These are phyloP conservation scores for Gracilaria gracilis DNA, from an alignment of 23 red algal genomes.

Conservation along the genomic window DNA sequence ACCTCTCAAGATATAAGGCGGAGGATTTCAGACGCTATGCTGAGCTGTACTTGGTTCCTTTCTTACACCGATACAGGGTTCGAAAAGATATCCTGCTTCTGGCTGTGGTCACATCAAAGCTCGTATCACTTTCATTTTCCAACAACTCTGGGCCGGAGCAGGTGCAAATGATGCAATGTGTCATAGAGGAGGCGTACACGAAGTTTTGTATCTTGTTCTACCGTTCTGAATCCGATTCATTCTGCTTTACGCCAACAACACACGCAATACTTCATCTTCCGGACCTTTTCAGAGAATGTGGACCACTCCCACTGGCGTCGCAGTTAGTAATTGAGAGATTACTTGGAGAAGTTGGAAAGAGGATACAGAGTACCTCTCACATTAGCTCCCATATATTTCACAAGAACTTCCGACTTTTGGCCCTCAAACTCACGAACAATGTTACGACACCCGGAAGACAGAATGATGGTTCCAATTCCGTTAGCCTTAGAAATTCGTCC, in stretches of 20 bases:
- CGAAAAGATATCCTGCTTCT: not conserved
- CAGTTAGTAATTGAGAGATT: constrained; percentile 7
- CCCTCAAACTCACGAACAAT: not conserved
- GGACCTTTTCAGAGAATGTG: constrained; percentile 16
- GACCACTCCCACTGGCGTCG: not conserved
- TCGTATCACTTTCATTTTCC: not conserved
- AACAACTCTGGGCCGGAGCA: not conserved
- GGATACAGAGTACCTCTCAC: not conserved
- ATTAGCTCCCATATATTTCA: constrained; percentile 1
- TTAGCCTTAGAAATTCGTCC: not conserved
- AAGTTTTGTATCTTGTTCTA: not conserved
- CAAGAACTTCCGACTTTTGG: not conserved
- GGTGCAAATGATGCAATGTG: not conserved
- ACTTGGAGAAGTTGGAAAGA: constrained; percentile 6
- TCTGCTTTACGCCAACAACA: constrained; percentile 19
- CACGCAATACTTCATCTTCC: constrained; percentile 15
- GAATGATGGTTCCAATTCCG: not conserved
- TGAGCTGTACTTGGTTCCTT: not conserved
- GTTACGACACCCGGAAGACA: not conserved
- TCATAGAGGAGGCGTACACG: not conserved
- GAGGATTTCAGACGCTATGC: not conserved
- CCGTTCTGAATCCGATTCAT: not conserved
- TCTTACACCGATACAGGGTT: not conserved
- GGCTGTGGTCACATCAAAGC: not conserved
- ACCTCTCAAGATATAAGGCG: not conserved